Base-by-base conservation (phyloP, 1,139 yeast species). In the Debaryomyces subglobosus region DNA sequence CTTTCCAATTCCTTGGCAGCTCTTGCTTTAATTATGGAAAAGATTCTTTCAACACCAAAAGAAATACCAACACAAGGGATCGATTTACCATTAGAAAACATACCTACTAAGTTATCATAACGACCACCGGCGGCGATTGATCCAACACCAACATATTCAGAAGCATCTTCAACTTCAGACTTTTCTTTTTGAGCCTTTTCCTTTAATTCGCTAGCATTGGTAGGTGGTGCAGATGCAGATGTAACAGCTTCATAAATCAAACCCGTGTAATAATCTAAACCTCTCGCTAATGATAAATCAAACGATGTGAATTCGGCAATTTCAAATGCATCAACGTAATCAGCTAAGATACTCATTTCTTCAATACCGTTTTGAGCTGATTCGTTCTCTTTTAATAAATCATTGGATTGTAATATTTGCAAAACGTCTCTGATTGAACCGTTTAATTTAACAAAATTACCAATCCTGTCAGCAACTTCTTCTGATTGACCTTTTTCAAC, bases 91-190 rank as follows among this genome's bases (percentile, higher is more conserved):
- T 84, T 85, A 53, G 97, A 86, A 69, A 94, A 94, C 98, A 94
- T 94, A 57, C 97, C 97, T 30, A 94, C 98, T 54, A 94, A 80
- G 60, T 88, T 86, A 68, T 94, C 99, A 69, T 94, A 94, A 69
- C 99, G 89, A 57, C 99, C 99, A 72, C 99, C 99, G 40, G 97
- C 99, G 49, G 97, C 96, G 60, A 94, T 90, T 7, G 98, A 92
- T 25, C 99, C 99, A 45, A 94, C 97, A 60, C 99, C 99, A 44
- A 94, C 98, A 61, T 88, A 90, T 56, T 90, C 98, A 45, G 96
- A 88, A 47, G 96, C 96, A 70, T 94, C 99, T 57, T 91, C 98
- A 45, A 83, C 90, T 23, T 78, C 85, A 47, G 63, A 63, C 49
- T 62, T 64, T 45, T 62, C 67, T 49, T 65, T 62, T 43, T 68